These are phyloP conservation scores for Colletotrichum eremochloae DNA, from an alignment of 2,329 filamentous ascomycete genomes.

Conservation along the genomic window DNA sequence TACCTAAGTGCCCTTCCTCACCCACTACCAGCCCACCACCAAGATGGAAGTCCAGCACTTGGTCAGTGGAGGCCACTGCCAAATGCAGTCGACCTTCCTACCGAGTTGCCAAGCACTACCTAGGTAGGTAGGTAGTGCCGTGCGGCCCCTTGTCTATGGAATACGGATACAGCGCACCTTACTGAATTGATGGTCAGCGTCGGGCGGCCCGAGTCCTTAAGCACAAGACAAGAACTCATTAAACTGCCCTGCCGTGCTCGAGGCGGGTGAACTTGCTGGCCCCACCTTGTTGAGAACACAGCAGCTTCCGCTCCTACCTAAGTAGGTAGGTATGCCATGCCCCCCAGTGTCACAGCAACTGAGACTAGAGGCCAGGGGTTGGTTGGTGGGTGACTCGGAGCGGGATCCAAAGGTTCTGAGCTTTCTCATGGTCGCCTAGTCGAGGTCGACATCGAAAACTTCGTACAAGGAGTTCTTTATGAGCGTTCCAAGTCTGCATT, in stretches of 20 bases:
- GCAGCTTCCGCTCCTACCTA: background rate
- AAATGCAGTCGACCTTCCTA: background rate
- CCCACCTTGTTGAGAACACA: background rate
- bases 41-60: background rate
- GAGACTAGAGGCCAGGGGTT: background rate
- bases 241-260: background rate
- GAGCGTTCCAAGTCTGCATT: background rate
- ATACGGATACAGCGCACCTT: background rate
- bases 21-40: background rate
- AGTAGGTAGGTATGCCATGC: background rate
- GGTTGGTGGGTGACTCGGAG: background rate
- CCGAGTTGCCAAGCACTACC: background rate
- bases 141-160: background rate
- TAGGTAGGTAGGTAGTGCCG: background rate
- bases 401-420: background rate
- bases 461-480: too few relatives aligned
- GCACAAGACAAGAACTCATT: background rate
- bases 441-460: background rate
- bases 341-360: slow-evolving; percentile 16
- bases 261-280: background rate
- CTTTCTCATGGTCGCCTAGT: background rate
- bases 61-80: background rate
- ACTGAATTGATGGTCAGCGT: background rate
- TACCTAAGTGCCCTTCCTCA: background rate
- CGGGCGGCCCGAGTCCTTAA: background rate